phyloP scores from a whole-genome alignment of 495 filamentous ascomycete genomes.

The Cercophora newfieldiana region DNA sequence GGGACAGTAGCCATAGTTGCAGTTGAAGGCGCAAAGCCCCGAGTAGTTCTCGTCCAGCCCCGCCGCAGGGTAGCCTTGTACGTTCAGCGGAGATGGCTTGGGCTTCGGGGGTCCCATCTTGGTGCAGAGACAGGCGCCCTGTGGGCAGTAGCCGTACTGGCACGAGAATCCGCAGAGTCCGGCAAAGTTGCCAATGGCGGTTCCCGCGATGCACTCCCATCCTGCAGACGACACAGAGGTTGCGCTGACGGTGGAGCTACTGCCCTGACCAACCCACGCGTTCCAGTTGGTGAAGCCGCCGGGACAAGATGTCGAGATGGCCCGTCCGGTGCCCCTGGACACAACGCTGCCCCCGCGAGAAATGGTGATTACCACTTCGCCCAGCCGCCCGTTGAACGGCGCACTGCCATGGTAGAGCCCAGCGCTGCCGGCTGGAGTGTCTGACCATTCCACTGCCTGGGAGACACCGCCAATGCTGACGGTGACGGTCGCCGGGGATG shows the following conservation, averaged over 20 bases:
- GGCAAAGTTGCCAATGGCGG: not conserved
- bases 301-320: slow-evolving; percentile 6
- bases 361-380: slow-evolving; percentile 51
- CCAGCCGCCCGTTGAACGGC: slow-evolving; percentile 46
- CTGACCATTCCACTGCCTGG: slow-evolving; percentile 30
- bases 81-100: not conserved
- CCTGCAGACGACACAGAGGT: not conserved
- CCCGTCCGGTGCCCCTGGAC: not conserved
- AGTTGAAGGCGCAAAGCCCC: slow-evolving; percentile 20
- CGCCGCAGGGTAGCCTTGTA: not conserved
- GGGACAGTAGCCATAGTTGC: slow-evolving; percentile 19
- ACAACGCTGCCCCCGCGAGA: slow-evolving; percentile 5
- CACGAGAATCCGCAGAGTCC: slow-evolving; percentile 10
- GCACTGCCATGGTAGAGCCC: slow-evolving; percentile 53
- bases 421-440: slow-evolving; percentile 30
- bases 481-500: not conserved
- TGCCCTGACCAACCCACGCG: slow-evolving; percentile 15
- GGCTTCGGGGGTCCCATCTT: not conserved
- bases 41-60: not conserved
- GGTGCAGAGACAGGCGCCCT: slow-evolving; percentile 4
- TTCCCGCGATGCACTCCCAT: not conserved
- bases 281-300: slow-evolving; percentile 11
- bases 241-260: not conserved
- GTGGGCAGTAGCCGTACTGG: slow-evolving; percentile 15
- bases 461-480: slow-evolving; percentile 19